These are phyloP conservation scores for Globisporangium polare DNA, from an alignment of 352 stramenopile genomes.

Conservation along the genomic window DNA sequence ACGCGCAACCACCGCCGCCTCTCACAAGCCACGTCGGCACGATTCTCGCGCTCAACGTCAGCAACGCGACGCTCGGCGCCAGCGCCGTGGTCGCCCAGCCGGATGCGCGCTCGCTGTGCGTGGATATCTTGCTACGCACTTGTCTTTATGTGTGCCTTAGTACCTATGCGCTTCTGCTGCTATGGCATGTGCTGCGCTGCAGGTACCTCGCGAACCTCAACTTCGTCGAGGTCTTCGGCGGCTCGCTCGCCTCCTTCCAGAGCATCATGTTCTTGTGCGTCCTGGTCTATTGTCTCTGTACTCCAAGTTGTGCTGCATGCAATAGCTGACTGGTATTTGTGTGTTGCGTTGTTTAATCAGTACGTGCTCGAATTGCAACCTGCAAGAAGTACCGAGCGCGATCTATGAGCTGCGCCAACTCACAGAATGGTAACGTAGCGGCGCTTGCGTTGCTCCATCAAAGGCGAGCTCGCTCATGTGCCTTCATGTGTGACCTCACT, in stretches of 20 bases:
- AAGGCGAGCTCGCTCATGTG: neutral
- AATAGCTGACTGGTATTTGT: neutral
- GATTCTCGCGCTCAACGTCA: conserved; percentile 14
- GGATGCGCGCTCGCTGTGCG: conserved; percentile 14
- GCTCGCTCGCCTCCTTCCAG: conserved; percentile 18
- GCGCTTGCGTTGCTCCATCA: neutral
- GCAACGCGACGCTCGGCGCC: conserved; percentile 15
- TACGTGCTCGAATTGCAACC: conserved; percentile 34
- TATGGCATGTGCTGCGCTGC: no score
- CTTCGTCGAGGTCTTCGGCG: conserved; percentile 18
- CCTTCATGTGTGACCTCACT: neutral
- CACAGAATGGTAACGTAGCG: conserved; percentile 20
- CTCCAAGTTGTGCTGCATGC: neutral
- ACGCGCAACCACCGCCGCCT: neutral
- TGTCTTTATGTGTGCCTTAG: neutral
- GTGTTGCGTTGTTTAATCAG: conserved; percentile 6
- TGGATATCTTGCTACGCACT: neutral
- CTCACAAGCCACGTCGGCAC: conserved; percentile 2
- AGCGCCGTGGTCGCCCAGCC: conserved; percentile 17
- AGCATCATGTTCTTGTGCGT: conserved; percentile 17
- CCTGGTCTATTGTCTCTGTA: no score
- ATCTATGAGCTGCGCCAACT: conserved; percentile 30
- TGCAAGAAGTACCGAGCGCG: conserved; percentile 24
- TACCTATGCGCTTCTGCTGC: neutral
- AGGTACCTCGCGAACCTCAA: conserved; percentile 19